Conservation (phyloP, 2,329 filamentous ascomycete species). For the Chrysoporthe cubensis region DNA sequence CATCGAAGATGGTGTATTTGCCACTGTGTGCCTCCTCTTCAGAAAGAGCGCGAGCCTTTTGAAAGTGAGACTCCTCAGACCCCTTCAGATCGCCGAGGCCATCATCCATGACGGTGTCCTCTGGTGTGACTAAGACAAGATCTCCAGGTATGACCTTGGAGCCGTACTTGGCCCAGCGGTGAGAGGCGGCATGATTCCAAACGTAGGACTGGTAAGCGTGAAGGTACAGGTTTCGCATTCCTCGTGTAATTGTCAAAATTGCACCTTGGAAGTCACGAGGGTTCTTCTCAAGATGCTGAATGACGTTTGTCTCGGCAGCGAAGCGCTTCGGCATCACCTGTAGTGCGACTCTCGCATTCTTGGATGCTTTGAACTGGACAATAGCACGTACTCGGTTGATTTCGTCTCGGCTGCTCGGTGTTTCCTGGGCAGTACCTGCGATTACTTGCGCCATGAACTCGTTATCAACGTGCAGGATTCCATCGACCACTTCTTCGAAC, state of each 20-base stretch:
- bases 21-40: constrained; percentile 79
- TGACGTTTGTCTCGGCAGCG: constrained; percentile 76
- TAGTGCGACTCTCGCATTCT: constrained; percentile 63
- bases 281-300: constrained; percentile 70
- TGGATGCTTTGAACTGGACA: constrained; percentile 68
- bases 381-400: constrained; percentile 78
- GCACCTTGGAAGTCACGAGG: constrained; percentile 79
- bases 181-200: constrained; percentile 86
- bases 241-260: constrained; percentile 77
- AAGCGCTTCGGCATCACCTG: constrained; percentile 71
- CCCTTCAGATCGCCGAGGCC: constrained; percentile 31
- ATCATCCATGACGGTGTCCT: constrained; percentile 63
- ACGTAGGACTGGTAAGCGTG: constrained; percentile 95
- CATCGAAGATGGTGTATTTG: constrained; percentile 78
- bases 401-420: constrained; percentile 72
- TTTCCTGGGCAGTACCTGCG: constrained; percentile 47
- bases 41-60: constrained; percentile 71
- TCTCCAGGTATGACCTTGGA: constrained; percentile 80
- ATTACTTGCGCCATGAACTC: constrained; percentile 59
- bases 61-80: constrained; percentile 48
- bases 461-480: constrained; percentile 74
- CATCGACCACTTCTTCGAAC: constrained; percentile 77
- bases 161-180: constrained; percentile 79
- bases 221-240: constrained; percentile 89
- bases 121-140: constrained; percentile 68